phyloP scores from a whole-genome alignment of 768 basidiomycete genomes.

The Strobilomyces confusus region DNA sequence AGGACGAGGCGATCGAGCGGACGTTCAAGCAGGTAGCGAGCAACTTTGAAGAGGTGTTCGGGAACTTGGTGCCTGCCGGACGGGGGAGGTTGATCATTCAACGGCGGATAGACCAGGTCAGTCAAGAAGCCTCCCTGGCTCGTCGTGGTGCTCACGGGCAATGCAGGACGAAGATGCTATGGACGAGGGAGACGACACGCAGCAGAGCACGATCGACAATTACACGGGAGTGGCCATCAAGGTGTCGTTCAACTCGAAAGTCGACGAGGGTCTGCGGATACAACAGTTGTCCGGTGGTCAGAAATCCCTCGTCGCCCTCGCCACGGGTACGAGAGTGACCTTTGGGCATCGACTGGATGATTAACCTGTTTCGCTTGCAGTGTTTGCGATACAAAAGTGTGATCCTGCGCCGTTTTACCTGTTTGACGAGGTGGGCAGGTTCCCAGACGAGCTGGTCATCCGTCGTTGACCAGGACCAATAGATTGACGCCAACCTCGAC shows the following conservation, averaged over 20 bases:
- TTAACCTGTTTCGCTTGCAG: constrained; percentile 37
- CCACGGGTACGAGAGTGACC: constrained; percentile 56
- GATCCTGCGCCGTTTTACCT: constrained; percentile 99
- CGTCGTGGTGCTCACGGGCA: neutral
- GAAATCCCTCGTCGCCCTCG: constrained; percentile 94
- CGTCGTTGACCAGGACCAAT: neutral
- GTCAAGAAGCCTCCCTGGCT: neutral
- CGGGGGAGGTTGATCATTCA: constrained; percentile 91
- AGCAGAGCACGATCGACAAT: constrained; percentile 79
- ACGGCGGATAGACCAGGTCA: constrained; percentile 78
- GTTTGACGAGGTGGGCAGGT: constrained; percentile 77
- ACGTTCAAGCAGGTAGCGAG: constrained; percentile 98
- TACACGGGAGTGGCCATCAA: constrained; percentile 98
- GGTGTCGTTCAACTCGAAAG: constrained; percentile 98
- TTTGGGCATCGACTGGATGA: neutral
- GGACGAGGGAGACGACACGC: constrained; percentile 69
- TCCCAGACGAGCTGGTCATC: neutral
- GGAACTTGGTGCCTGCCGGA: constrained; percentile 92
- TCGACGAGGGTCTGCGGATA: constrained; percentile 93
- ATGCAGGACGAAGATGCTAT: constrained; percentile 61
- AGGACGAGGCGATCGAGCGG: constrained; percentile 97
- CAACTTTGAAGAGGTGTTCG: constrained; percentile 97
- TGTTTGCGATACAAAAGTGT: constrained; percentile 98
- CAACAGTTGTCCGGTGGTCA: constrained; percentile 97
- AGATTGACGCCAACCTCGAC: constrained; percentile 97